Evolutionary conservation across 306 rosid species (phyloP).

Genomic region (Citrullus amarus): DNA sequence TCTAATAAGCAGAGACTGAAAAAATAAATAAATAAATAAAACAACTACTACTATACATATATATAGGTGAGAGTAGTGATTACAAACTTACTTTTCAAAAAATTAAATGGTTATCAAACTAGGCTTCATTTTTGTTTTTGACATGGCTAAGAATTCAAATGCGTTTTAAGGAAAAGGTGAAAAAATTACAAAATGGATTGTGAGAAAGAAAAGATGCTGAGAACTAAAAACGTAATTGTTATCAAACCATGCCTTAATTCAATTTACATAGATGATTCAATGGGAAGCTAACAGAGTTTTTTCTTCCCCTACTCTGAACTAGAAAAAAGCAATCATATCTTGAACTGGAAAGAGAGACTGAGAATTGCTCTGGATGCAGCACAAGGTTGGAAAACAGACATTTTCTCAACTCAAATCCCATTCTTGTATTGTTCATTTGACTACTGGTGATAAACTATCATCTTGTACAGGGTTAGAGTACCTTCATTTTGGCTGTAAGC

Average conservation of each 20-base stretch:
- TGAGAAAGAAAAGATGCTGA: neutral
- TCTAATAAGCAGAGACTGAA: too few species aligned
- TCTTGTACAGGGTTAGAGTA: conserved; percentile 41
- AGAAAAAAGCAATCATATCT: conserved; percentile 21
- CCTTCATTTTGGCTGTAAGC: conserved; percentile 39
- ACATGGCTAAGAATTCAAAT: neutral
- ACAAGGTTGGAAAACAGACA: conserved; percentile 28
- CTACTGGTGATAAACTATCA: neutral
- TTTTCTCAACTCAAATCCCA: neutral
- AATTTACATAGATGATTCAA: neutral
- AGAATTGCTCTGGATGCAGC: conserved; percentile 44
- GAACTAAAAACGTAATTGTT: neutral
- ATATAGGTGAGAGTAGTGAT: neutral
- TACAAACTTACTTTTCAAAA: neutral
- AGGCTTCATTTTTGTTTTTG: neutral
- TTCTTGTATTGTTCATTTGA: neutral
- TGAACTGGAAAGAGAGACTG: conserved; percentile 50
- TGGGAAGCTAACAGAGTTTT: neutral
- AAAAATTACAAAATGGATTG: neutral
- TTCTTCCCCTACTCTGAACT: neutral
- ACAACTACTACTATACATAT: too few species aligned
- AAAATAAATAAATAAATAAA: too few species aligned
- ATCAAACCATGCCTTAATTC: neutral
- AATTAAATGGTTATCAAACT: neutral
- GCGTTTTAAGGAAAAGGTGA: neutral